These are phyloP conservation scores for Moricandia moricandioides DNA, from an alignment of 345 rosid species.

Conservation along the genomic window DNA sequence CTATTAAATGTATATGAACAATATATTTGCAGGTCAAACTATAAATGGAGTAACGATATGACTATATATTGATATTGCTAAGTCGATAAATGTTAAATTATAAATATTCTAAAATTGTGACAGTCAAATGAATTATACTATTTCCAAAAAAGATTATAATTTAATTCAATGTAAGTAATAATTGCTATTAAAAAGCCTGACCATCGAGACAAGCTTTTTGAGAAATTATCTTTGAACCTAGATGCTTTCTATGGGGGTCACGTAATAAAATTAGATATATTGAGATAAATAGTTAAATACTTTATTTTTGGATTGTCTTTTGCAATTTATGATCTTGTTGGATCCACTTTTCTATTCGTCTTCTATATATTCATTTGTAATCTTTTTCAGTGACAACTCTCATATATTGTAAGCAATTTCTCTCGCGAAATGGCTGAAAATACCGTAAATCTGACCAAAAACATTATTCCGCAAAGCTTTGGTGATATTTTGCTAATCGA, in stretches of 20 bases:
- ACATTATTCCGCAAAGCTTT: not conserved
- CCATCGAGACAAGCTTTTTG: not conserved
- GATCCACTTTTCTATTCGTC: not conserved
- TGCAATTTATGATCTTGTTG: not conserved
- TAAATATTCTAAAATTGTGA: not conserved
- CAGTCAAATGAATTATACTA: not conserved
- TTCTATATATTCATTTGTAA: not conserved
- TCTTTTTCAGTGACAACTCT: not conserved
- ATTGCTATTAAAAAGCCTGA: not conserved
- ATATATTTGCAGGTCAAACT: not conserved
- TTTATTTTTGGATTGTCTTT: not conserved
- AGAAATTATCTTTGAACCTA: not conserved
- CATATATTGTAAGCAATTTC: not conserved
- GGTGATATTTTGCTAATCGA: conserved; percentile 22
- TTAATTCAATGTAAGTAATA: not conserved
- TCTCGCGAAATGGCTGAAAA: conserved; percentile 6
- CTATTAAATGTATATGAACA: not conserved
- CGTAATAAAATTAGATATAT: not conserved
- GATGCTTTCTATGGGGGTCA: not conserved
- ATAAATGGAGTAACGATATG: not conserved
- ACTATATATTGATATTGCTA: not conserved
- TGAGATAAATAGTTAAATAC: not conserved
- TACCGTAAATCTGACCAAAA: not conserved
- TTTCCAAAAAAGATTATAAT: not conserved
- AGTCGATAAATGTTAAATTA: not conserved